phyloP scores from a whole-genome alignment of 345 rosid species.

The Eucalyptus viminalis region DNA sequence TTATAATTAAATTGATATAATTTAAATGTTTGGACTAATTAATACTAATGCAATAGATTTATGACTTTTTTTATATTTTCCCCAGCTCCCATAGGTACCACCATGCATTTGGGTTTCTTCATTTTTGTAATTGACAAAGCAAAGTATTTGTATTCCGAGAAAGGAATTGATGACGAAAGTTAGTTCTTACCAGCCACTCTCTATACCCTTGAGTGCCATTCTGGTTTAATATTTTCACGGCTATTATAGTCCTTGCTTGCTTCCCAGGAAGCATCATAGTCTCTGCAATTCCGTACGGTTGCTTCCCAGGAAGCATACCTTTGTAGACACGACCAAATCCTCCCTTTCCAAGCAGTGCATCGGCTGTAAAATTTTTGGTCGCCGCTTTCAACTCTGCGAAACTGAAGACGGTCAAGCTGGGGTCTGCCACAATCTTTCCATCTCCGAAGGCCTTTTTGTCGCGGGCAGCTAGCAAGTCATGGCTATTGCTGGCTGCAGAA shows the following conservation, averaged over 20 bases:
- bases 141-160: neutral
- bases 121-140: neutral
- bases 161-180: neutral
- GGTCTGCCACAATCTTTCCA: neutral
- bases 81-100: neutral
- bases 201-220: neutral
- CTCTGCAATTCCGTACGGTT: too few relatives aligned
- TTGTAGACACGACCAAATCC: slow-evolving; percentile 1
- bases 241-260: neutral
- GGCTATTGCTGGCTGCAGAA: neutral
- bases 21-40: too few relatives aligned
- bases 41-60: too few relatives aligned
- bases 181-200: neutral
- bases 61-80: too few relatives aligned
- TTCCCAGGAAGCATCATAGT: neutral
- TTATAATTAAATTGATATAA: too few relatives aligned
- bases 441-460: neutral
- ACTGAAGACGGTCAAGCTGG: neutral
- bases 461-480: neutral
- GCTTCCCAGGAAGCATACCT: neutral
- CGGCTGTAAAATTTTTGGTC: neutral
- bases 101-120: neutral
- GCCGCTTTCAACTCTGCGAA: neutral
- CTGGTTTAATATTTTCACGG: neutral
- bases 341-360: neutral